Conservation (phyloP, 768 basidiomycete species). For the Mycena haematopus region DNA sequence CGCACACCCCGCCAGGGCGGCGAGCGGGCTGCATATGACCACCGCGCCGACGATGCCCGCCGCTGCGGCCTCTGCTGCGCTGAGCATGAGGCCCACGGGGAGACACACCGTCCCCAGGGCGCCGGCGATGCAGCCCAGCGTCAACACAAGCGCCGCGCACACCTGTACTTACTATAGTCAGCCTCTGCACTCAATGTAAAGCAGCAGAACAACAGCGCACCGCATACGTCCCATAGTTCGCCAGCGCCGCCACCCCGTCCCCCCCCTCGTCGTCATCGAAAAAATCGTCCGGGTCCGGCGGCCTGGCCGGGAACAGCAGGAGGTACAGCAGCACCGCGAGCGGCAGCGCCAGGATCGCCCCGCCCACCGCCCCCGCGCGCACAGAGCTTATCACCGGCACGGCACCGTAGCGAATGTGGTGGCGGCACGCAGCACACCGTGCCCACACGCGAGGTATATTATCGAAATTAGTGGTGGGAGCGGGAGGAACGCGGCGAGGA, state of each 20-base stretch:
- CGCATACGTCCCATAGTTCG: conserved; percentile 28
- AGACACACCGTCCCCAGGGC: conserved; percentile 44
- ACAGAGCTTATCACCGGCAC: conserved; percentile 38
- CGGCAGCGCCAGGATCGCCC: conserved; percentile 42
- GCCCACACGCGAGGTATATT: conserved; percentile 39
- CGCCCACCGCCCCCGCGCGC: conserved; percentile 42
- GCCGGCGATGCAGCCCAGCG: conserved; percentile 38
- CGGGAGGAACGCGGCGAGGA: conserved; percentile 40
- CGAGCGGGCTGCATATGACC: conserved; percentile 32
- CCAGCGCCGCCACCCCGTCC: conserved; percentile 13
- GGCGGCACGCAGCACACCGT: conserved; percentile 38
- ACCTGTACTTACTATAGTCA: background rate
- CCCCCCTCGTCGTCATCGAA: conserved; percentile 41
- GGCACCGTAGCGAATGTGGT: conserved; percentile 20
- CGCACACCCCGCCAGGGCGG: conserved; percentile 12
- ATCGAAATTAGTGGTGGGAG: conserved; percentile 42
- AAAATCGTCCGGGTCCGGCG: conserved; percentile 39
- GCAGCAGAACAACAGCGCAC: background rate
- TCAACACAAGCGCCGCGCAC: conserved; percentile 29
- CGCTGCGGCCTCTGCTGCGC: conserved; percentile 37
- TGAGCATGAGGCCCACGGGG: conserved; percentile 32
- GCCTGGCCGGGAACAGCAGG: conserved; percentile 34
- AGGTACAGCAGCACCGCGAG: conserved; percentile 40
- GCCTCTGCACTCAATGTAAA: no score
- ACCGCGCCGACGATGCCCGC: conserved; percentile 42